Conservation (phyloP, 2,329 filamentous ascomycete genomes). For the Byssoonygena ceratinophila region DNA sequence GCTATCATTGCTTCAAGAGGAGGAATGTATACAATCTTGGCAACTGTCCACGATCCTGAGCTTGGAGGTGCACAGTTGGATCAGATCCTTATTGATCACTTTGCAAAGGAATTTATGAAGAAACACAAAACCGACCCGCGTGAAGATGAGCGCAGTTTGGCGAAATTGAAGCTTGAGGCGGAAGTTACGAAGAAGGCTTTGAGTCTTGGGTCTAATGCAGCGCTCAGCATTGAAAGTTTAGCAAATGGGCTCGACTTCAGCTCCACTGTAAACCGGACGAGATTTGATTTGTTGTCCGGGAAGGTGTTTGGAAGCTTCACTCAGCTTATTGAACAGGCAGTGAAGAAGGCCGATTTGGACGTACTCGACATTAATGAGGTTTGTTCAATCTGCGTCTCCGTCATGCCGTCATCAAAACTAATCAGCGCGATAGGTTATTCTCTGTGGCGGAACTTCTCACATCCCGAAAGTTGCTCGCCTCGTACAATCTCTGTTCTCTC, state of each 20-base stretch:
- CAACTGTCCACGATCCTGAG: slow-evolving; percentile 91
- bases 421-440: slow-evolving; percentile 55
- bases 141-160: slow-evolving; percentile 66
- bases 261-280: slow-evolving; percentile 80
- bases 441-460: slow-evolving; percentile 84
- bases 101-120: slow-evolving; percentile 98
- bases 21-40: slow-evolving; percentile 91
- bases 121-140: slow-evolving; percentile 86
- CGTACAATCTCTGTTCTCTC: slow-evolving; percentile 68
- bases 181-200: slow-evolving; percentile 88
- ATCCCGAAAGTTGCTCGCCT: slow-evolving; percentile 85
- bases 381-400: slow-evolving; percentile 5
- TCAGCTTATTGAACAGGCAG: slow-evolving; percentile 67
- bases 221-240: slow-evolving; percentile 86
- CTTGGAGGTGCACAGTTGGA: slow-evolving; percentile 78
- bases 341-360: slow-evolving; percentile 88
- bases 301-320: slow-evolving; percentile 85
- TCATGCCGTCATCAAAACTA: slow-evolving; percentile 4
- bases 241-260: slow-evolving; percentile 83
- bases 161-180: slow-evolving; percentile 84
- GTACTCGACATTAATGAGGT: slow-evolving; percentile 82
- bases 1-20: slow-evolving; percentile 82
- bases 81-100: slow-evolving; percentile 86
- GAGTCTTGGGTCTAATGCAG: slow-evolving; percentile 75
- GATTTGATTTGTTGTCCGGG: slow-evolving; percentile 78